Evolutionary conservation across 805 yeast species (phyloP), one percentile per base, ranked within the genome.

Genomic region (Suhomyces xylopsoci): DNA sequence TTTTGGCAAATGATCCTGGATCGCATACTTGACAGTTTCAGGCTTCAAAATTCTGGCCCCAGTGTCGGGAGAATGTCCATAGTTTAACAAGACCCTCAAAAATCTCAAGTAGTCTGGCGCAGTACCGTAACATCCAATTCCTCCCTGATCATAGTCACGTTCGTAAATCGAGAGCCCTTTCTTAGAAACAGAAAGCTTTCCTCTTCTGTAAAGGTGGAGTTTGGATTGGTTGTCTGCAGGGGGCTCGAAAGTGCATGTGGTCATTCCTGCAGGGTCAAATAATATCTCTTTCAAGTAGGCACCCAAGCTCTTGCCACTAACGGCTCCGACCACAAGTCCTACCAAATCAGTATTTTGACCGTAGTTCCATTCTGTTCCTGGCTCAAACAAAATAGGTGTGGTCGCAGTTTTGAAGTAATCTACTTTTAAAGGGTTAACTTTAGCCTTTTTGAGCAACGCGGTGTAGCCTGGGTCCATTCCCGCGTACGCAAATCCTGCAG

Each of bases 121-220:
- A 2, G 68, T 67, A 0, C 76, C 73, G 50, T 66, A 70, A 48
- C 72, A 64, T 2, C 79, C 79, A 50, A 69, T 76, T n/a, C 79
- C 79, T 7, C 79, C 79, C 72, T 73, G 68, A 53, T 74, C 78
- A 7, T 71, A 48, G 24, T 46, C 50, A 36, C 70, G 66, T n/a
- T 54, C 53, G 43, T 36, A 22, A 14, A 10, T 19, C 14, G 41
- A 14, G 15, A 32, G 34, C 5, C 38, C 26, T 22, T 25, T 46
- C n/a, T 12, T 20, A 10, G 32, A 14, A 19, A 47, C 22, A 25
- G 19, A 36, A 8, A 45, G n/a, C 0, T 32, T 15, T n/a, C 19
- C 44, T 20, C 43, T 43, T 26, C 24, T 17, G 25, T 45, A 24
- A n/a, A 28, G 17, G 38, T 49, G 46, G n/a, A 34, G 20, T n/a